These are phyloP conservation scores for Henckelia pumila DNA, from an alignment of 257 asterid genomes.

Conservation along the genomic window DNA sequence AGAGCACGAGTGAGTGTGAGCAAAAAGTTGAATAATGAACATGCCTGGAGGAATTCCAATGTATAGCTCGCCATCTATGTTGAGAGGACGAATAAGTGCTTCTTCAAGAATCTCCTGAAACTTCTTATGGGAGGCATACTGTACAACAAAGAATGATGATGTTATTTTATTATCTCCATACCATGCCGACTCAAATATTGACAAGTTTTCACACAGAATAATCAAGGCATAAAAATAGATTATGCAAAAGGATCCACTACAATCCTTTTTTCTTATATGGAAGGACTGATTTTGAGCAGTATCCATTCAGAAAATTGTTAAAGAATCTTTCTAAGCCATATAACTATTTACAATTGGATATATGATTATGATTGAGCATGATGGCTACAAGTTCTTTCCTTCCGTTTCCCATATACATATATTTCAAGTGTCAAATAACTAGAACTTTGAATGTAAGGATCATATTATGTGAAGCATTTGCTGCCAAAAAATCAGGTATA, in stretches of 20 bases:
- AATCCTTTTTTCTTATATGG: background rate
- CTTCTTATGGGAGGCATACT: conserved; percentile 80
- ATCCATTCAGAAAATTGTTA: background rate
- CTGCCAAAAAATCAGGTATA: background rate
- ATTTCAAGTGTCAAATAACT: background rate
- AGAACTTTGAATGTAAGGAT: conserved; percentile 6
- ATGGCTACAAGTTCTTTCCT: background rate
- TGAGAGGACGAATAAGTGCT: conserved; percentile 71
- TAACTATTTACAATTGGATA: background rate
- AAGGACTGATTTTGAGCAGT: background rate
- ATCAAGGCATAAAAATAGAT: background rate
- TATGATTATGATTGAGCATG: background rate
- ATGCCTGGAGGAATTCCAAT: conserved; percentile 98
- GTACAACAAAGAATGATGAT: conserved; percentile 28
- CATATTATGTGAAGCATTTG: background rate
- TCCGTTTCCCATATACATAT: background rate
- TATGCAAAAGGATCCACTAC: background rate
- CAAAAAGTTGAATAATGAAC: conserved; percentile 24
- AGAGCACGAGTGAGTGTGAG: background rate
- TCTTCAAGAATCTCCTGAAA: conserved; percentile 93
- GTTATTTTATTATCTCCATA: conserved; percentile 18
- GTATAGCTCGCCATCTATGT: conserved; percentile 82
- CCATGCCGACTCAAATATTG: conserved; percentile 6
- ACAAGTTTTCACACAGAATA: background rate
- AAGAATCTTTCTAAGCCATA: background rate